Evolutionary conservation across 148 eudicot genomes (phyloP), one percentile per base, ranked within the genome.

Genomic region (Vaccinium corymbosum): DNA sequence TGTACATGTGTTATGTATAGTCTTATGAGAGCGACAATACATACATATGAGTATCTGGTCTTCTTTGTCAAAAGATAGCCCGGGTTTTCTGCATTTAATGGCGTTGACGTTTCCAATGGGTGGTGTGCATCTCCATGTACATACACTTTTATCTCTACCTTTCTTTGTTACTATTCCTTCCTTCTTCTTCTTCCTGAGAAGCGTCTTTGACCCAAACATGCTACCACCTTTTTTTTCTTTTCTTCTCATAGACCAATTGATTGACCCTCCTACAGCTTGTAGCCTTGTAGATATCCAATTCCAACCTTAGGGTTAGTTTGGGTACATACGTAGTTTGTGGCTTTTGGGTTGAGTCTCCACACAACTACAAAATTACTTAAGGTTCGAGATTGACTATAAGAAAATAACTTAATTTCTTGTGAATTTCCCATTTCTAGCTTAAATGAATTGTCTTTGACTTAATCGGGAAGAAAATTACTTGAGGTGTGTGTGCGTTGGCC

Each of bases 161-260:
- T 20, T 61, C 55, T 62, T 22, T 27, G 49, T 32, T 6, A 5
- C 0, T 42, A 42, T 42, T 42, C 46, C 46, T 42, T 25, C 17
- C n/a, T 1, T 61, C 35, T 76, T 49, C 48, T 71, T 71, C 42
- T 48, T 57, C 29, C 10, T 59, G 70, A 62, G 86, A 85, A 83
- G 80, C 91, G 89, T 89, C 89, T 89, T 87, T 87, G 91, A 89
- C 89, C 80, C n/a, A 81, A 89, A 89, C 73, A 35, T 27, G 38
- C 49, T 32, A 4, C 64, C 78, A 29, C 71, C 53, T 79, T 53
- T 12, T 79, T 35, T 55, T 62, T 12, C 72, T 61, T 71, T 46
- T 29, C 74, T n/a, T 66, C 16, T 64, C 11, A 22, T 25, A 22
- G 38, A 66, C 72, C 25, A 25, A 55, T 42, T 76, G 50, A 79